Conservation (phyloP, 2,329 filamentous ascomycete species). For the Colletotrichum trifolii region DNA sequence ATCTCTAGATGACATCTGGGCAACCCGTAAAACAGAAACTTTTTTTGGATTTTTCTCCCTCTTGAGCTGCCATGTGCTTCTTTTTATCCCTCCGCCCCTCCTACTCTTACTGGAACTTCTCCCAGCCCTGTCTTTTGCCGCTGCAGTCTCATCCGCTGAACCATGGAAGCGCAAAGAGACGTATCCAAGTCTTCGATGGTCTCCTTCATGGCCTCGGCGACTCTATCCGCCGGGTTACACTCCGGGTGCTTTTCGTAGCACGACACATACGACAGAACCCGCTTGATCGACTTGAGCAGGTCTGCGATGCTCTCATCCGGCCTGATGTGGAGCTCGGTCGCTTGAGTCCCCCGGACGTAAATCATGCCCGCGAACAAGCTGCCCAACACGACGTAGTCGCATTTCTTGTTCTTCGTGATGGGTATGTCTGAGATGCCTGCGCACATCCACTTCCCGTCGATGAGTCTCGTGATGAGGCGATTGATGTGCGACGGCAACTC, state of each 20-base stretch:
- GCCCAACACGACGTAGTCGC: constrained; percentile 29
- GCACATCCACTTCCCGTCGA: constrained; percentile 31
- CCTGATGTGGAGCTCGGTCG: constrained; percentile 19
- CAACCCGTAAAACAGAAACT: no score
- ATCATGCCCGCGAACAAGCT: constrained; percentile 25
- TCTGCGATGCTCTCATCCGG: constrained; percentile 26
- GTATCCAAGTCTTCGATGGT: constrained; percentile 13
- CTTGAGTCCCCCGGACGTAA: constrained; percentile 22
- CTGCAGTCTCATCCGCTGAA: constrained; percentile 21
- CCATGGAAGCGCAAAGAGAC: constrained; percentile 4
- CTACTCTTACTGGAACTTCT: not conserved
- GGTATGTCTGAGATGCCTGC: constrained; percentile 28
- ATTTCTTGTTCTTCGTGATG: constrained; percentile 28
- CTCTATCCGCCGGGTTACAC: constrained; percentile 21
- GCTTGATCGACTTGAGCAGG: constrained; percentile 26
- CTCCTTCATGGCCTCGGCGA: constrained; percentile 24
- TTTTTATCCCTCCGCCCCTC: constrained; percentile 6
- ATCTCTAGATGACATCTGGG: not conserved
- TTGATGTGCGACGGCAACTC: constrained; percentile 30
- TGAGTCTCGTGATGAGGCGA: constrained; percentile 3
- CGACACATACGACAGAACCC: constrained; percentile 24
- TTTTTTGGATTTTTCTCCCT: not conserved
- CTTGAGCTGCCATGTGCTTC: not conserved
- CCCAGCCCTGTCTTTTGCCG: constrained; percentile 15
- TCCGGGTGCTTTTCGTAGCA: constrained; percentile 31